Base-by-base conservation (phyloP, 352 stramenopile species). In the Phytophthora vignae region DNA sequence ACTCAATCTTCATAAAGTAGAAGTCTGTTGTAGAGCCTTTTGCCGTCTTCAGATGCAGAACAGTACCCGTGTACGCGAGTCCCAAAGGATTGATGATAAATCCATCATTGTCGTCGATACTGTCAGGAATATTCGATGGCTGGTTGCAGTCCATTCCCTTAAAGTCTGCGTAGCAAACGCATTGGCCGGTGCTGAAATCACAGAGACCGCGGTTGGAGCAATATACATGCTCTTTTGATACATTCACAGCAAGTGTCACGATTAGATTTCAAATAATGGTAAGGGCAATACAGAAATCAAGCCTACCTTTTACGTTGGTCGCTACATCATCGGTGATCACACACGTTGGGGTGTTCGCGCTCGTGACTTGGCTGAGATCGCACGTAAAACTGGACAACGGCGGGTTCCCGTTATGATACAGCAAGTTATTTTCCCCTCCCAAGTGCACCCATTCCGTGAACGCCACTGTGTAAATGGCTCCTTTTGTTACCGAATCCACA, bases 341-440 rank as follows among this genome's bases (percentile, higher is more conserved):
- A 64, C 90, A 97, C 1, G 80, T 87, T 17, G 84, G 77, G 8
- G 67, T 72, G 55, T 76, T 91, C 2, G 66, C 60, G 36, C 74
- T 83, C 11, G 61, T 82, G 4, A 94, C 74, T 55, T 75, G 42
- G 38, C 74, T 88, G 12, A 91, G 73, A 59, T 96, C 85, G 64
- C 92, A 98, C 17, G 76, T 88, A 58, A 97, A 98, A 25, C 77
- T 81, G 15, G 73, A 77, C 27, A 96, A 64, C 21, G 84, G 69
- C 3, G 91, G 88, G 48, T 96, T 95, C 9, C 92, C 92, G 22
- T 73, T 76, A 68, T 98, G 90, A 29, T 73, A 77, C 52, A 95
- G 87, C 8, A 97, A 60, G 55, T 97, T 96, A 70, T 97, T 97
- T 50, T 97, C 90, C 3, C 58, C 78, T n/a, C 81, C 86, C 2